Percentiles rank a stretch among this genome's conserved stretches.
These are phyloP conservation scores for Begonia masoniana DNA, from an alignment of 306 rosid species.

Conservation along the genomic window DNA sequence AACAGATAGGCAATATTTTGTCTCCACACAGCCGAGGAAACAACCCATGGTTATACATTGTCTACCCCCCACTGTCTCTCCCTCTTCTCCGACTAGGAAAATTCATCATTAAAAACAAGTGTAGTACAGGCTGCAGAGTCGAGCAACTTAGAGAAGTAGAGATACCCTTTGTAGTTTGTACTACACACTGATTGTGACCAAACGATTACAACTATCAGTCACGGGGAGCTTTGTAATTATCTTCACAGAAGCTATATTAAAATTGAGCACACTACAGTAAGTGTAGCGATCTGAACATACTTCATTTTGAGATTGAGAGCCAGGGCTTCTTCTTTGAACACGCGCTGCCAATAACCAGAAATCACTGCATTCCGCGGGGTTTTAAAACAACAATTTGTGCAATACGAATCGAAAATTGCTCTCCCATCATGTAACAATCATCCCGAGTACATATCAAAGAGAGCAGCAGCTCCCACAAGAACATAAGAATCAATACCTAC, in stretches of 20 bases:
- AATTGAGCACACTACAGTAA: slow-evolving; percentile 48
- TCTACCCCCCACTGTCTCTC: too few species aligned
- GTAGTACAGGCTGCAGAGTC: too few species aligned
- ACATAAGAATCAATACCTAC: slow-evolving; percentile 35
- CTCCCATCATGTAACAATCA: slow-evolving; percentile 40
- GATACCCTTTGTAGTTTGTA: too few species aligned
- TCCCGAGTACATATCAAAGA: slow-evolving; percentile 54
- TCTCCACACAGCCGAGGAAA: too few species aligned
- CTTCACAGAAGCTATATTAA: slow-evolving; percentile 21
- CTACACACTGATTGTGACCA: too few species aligned
- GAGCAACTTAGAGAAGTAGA: too few species aligned
- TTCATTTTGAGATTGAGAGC: slow-evolving; percentile 30
- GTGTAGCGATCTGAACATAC: slow-evolving; percentile 40
- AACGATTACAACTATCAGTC: too few species aligned
- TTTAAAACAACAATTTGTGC: slow-evolving; percentile 22
- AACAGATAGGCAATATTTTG: too few species aligned
- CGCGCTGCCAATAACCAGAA: slow-evolving; percentile 48
- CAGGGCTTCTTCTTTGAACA: slow-evolving; percentile 38
- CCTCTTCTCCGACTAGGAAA: too few species aligned
- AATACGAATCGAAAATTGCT: slow-evolving; percentile 29
- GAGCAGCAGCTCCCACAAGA: slow-evolving; percentile 55
- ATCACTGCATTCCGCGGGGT: slow-evolving; percentile 75
- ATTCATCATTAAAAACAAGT: too few species aligned
- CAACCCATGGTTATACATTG: too few species aligned
- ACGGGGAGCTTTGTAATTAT: too few species aligned